Conservation (phyloP, 208 protist species). For the Leishmania aethiopica region DNA sequence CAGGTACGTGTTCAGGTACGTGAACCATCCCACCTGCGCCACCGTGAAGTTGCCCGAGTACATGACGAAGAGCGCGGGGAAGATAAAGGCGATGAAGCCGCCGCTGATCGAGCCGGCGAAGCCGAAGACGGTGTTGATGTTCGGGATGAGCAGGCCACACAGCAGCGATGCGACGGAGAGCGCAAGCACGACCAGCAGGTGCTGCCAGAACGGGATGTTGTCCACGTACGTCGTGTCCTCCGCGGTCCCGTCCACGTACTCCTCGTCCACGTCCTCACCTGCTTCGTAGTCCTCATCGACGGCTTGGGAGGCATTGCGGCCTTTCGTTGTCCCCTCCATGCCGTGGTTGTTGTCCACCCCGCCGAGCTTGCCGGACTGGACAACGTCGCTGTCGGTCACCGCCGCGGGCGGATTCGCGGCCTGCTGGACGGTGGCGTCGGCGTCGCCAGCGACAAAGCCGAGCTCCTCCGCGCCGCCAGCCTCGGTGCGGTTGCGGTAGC, state of each 20-base stretch:
- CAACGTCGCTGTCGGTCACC: not conserved
- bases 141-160: slow-evolving; percentile 74
- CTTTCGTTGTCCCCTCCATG: not conserved
- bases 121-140: slow-evolving; percentile 68
- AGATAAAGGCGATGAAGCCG: slow-evolving; percentile 63
- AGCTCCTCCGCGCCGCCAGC: not conserved
- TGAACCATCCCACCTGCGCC: slow-evolving; percentile 43
- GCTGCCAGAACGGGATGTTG: slow-evolving; percentile 51
- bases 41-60: slow-evolving; percentile 57
- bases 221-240: slow-evolving; percentile 43
- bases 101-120: slow-evolving; percentile 60
- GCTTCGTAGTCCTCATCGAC: not conserved
- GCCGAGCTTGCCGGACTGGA: not conserved
- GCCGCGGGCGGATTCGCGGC: not conserved
- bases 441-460: not conserved
- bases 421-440: not conserved
- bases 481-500: slow-evolving; percentile 33
- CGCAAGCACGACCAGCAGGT: slow-evolving; percentile 35
- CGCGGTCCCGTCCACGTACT: slow-evolving; percentile 6
- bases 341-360: not conserved
- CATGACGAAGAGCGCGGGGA: slow-evolving; percentile 62
- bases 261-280: slow-evolving; percentile 1
- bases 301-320: not conserved
- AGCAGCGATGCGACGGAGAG: slow-evolving; percentile 45
- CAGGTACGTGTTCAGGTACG: slow-evolving; percentile 58